Percentiles rank a stretch among this genome's conserved stretches.
phyloP scores from a whole-genome alignment of 1,284 basidiomycete species.

The Cutaneotrichosporon cavernicola region DNA sequence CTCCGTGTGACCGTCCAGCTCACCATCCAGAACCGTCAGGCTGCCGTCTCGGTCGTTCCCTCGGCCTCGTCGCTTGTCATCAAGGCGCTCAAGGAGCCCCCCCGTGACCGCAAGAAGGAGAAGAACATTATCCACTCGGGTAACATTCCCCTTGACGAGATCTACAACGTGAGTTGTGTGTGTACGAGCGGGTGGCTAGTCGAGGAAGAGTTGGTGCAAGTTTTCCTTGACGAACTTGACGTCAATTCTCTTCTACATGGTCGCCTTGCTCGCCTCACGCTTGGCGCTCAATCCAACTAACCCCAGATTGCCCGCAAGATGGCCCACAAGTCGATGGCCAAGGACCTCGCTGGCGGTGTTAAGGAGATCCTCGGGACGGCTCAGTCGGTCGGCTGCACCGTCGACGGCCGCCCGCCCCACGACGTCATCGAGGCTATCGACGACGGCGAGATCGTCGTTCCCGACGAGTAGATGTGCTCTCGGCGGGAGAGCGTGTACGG shows the following conservation, averaged over 20 bases:
- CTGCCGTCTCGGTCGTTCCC: conserved; percentile 92
- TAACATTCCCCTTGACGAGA: conserved; percentile 92
- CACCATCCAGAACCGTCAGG: conserved; percentile 99
- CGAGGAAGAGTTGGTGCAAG: not conserved
- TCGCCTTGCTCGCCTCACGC: not conserved
- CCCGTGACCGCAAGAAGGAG: conserved; percentile 99
- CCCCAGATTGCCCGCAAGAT: conserved; percentile 71
- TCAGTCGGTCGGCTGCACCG: conserved; percentile 90
- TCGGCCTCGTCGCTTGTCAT: conserved; percentile 98
- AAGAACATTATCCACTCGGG: conserved; percentile 99
- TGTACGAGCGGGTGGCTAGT: not conserved
- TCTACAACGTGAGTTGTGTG: conserved; percentile 65
- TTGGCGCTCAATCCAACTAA: not conserved
- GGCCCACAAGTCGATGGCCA: conserved; percentile 92
- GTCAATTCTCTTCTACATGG: not conserved
- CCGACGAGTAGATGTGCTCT: conserved; percentile 71
- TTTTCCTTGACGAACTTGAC: not conserved
- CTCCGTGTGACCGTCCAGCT: conserved; percentile 98
- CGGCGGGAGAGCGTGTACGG: conserved; percentile 23
- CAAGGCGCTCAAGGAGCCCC: conserved; percentile 97
- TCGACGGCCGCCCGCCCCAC: conserved; percentile 91
- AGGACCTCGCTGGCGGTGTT: conserved; percentile 81
- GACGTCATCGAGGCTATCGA: conserved; percentile 95
- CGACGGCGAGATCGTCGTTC: conserved; percentile 90
- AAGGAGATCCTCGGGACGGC: conserved; percentile 95